These are phyloP conservation scores for Gynostemma pentaphyllum DNA, from an alignment of 306 rosid species.

Conservation along the genomic window DNA sequence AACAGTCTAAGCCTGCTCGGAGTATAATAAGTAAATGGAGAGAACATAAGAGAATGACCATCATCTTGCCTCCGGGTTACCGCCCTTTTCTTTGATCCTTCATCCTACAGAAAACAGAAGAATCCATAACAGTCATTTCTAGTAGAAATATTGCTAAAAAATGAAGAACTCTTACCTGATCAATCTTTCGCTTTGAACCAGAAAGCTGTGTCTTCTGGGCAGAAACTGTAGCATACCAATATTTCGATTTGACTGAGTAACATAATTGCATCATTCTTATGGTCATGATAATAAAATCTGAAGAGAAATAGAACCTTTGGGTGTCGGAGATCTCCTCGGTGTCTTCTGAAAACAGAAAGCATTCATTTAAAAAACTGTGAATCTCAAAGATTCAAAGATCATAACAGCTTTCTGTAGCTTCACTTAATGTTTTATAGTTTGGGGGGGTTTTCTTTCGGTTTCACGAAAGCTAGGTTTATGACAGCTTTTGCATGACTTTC, in stretches of 20 bases:
- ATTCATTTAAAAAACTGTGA: background rate
- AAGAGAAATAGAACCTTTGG: slow-evolving; percentile 40
- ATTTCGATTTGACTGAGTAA: slow-evolving; percentile 9
- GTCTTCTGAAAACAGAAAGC: slow-evolving; percentile 41
- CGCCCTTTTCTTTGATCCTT: background rate
- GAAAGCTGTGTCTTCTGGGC: slow-evolving; percentile 32
- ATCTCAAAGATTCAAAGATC: background rate
- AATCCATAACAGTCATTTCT: slow-evolving; percentile 1
- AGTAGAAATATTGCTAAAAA: slow-evolving; percentile 2
- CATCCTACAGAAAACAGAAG: background rate
- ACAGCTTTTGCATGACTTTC: background rate
- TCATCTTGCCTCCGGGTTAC: background rate
- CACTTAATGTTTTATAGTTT: background rate
- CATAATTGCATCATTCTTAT: slow-evolving; percentile 13
- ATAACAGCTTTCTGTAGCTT: background rate
- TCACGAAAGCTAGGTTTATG: background rate
- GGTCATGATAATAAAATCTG: slow-evolving; percentile 11
- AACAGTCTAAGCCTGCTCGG: slow-evolving; percentile 1
- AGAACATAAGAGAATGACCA: background rate
- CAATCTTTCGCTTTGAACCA: slow-evolving; percentile 49
- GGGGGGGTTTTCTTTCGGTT: background rate
- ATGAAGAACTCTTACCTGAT: slow-evolving; percentile 28
- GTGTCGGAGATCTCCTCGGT: slow-evolving; percentile 32
- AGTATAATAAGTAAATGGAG: background rate
- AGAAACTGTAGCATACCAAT: slow-evolving; percentile 40